Base-by-base conservation (phyloP, 2,329 filamentous ascomycete genomes). In the Cladosporium sp. region DNA sequence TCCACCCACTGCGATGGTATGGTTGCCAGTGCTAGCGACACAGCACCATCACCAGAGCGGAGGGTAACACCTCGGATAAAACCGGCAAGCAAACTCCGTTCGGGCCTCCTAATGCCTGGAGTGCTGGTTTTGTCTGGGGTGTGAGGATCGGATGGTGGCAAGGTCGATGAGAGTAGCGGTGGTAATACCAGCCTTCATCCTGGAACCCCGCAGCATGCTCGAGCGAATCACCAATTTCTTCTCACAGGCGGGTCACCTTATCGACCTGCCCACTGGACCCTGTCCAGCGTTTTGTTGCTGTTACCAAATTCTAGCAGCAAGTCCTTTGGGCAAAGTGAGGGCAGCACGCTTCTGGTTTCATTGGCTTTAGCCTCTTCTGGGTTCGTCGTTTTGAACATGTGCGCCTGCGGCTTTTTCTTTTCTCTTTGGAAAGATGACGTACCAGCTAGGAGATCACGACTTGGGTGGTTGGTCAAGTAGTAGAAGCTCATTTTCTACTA, bases 221-320 rank as follows among this genome's bases (percentile, higher is more conserved):
- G 94, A 99, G 78, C 86, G 94, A 68, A 99, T 99, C 73, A 99
- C 94, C 70, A 99, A 99, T 80, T 99, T 99, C 82, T 99, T 99
- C 94, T 95, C 93, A 68, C 94, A 99, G 73, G 94, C 94, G 40
- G 94, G 99, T 76, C 95, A 92, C 70, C 87, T 99, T 36, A 85
- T 99, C 4, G 88, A 89, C 36, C 94, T 97, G 74, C 84, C 93
- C 47, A 79, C 85, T 49, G 89, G 93, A 99, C 70, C 93, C 93
- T 1, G 80, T 91, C 58, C 81, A 93, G 70, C 86, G 94, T 73
- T 99, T 99, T 71, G 86, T 97, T 30, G 90, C 92, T 14, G 94
- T 99, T 51, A 90, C 97, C 72, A 97, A 95, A 76, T 99, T 99
- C 75, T 99, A 99, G 92, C 67, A 97, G 92, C 76, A 95, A 88